phyloP scores from a whole-genome alignment of 148 eudicot species.

The Agrostemma githago region DNA sequence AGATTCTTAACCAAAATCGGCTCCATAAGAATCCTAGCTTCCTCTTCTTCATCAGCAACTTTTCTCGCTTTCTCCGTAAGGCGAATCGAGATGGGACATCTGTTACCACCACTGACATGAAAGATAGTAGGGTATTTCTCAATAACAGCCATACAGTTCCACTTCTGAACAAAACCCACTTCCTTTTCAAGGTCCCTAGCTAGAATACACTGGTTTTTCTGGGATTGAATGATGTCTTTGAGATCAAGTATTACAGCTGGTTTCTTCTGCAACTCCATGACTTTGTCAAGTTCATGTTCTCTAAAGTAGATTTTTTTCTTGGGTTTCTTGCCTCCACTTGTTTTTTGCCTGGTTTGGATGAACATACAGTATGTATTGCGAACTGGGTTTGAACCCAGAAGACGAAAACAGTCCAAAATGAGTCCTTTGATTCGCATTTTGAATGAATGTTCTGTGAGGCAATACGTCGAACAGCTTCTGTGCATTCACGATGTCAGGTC shows the following conservation, averaged over 20 bases:
- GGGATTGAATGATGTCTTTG: slow-evolving; percentile 64
- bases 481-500: not conserved
- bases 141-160: slow-evolving; percentile 82
- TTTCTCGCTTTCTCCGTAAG: slow-evolving; percentile 59
- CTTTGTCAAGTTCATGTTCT: slow-evolving; percentile 76
- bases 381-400: slow-evolving; percentile 17
- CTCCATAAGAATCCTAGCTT: slow-evolving; percentile 63
- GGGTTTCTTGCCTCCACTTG: slow-evolving; percentile 68
- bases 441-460: slow-evolving; percentile 9
- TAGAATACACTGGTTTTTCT: slow-evolving; percentile 52
- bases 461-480: slow-evolving; percentile 28
- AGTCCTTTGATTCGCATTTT: slow-evolving; percentile 22
- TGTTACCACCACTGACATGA: slow-evolving; percentile 55
- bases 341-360: slow-evolving; percentile 51
- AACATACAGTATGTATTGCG: slow-evolving; percentile 37
- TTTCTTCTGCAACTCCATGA: slow-evolving; percentile 79
- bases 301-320: slow-evolving; percentile 72
- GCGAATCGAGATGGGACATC: slow-evolving; percentile 49
- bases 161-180: slow-evolving; percentile 87
- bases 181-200: slow-evolving; percentile 90
- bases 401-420: slow-evolving; percentile 2
- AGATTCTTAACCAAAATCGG: slow-evolving; percentile 73
- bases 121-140: slow-evolving; percentile 82
- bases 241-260: slow-evolving; percentile 59
- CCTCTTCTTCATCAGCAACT: slow-evolving; percentile 59